phyloP scores from a whole-genome alignment of 2,329 filamentous ascomycete genomes.

The Alternaria triticina region DNA sequence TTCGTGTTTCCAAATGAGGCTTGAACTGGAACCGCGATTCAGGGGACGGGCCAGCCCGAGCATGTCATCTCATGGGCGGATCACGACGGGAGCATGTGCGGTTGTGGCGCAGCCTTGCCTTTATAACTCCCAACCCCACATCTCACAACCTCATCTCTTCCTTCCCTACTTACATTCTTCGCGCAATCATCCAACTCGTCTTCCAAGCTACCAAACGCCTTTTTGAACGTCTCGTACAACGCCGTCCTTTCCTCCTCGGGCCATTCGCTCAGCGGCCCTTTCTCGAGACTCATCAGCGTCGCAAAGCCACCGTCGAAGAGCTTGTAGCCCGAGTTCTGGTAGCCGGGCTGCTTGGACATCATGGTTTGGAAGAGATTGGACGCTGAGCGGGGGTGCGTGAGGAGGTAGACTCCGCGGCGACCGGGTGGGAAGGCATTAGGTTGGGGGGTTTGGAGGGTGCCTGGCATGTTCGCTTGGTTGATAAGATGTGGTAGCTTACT shows the following conservation, averaged over 20 bases:
- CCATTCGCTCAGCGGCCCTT: constrained; percentile 16
- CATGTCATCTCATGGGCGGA: constrained; percentile 11
- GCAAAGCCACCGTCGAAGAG: constrained; percentile 17
- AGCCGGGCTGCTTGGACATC: constrained; percentile 25
- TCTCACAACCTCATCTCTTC: neutral
- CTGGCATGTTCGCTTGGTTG: constrained; percentile 10
- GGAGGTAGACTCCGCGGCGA: constrained; percentile 19
- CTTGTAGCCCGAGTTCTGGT: constrained; percentile 21
- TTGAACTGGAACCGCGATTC: too few relatives aligned
- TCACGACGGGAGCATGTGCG: neutral
- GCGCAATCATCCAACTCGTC: constrained; percentile 21
- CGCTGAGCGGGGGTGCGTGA: constrained; percentile 25
- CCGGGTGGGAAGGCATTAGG: neutral
- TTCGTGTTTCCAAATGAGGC: too few relatives aligned
- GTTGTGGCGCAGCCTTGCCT: neutral
- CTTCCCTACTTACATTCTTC: constrained; percentile 16
- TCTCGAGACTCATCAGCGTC: neutral
- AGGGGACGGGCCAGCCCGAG: constrained; percentile 1
- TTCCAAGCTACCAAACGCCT: constrained; percentile 12
- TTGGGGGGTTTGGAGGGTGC: constrained; percentile 3
- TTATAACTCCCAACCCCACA: neutral
- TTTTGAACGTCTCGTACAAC: constrained; percentile 10
- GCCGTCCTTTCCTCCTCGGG: constrained; percentile 6
- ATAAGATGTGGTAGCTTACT: neutral
- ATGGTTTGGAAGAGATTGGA: constrained; percentile 28